A percentile compares a stretch with the other conserved stretches of the same genome.
Evolutionary conservation across 78 protist species (phyloP).

Genomic region (Trichosphaerium sp.): DNA sequence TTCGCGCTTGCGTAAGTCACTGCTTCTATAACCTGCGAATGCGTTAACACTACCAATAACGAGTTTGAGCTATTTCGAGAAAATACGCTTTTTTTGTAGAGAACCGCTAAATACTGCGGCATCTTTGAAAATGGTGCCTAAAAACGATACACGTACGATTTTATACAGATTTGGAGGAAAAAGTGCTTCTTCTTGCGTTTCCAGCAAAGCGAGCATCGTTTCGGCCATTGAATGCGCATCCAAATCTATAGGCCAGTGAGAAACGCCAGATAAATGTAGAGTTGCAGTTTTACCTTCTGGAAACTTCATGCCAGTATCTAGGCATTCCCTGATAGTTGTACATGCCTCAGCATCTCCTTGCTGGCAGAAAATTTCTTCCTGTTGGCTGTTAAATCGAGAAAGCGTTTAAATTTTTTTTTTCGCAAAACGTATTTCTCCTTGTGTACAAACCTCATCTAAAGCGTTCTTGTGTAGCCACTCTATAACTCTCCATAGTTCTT

Average conservation of each 20-base stretch:
- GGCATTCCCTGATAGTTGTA: conserved; percentile 29
- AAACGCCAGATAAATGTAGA: not conserved
- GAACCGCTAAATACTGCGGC: conserved; percentile 25
- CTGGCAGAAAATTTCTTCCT: conserved; percentile 24
- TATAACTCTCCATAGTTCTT: conserved; percentile 66
- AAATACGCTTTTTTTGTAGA: not conserved
- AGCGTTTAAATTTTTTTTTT: too few species aligned
- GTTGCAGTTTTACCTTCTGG: not conserved
- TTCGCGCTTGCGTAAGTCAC: conserved; percentile 29
- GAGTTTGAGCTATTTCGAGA: not conserved
- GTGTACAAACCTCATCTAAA: not conserved
- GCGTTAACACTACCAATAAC: not conserved
- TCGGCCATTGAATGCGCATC: conserved; percentile 56
- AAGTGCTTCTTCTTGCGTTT: conserved; percentile 43
- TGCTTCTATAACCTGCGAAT: conserved; percentile 6
- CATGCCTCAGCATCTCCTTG: conserved; percentile 26
- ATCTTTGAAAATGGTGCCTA: too few species aligned
- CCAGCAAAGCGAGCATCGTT: conserved; percentile 46
- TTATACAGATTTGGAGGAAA: conserved; percentile 39
- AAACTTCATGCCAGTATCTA: conserved; percentile 37
- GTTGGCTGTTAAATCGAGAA: not conserved
- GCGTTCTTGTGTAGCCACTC: conserved; percentile 51
- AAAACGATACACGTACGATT: too few species aligned
- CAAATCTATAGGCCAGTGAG: not conserved
- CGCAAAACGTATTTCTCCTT: not conserved